These are phyloP conservation scores for Hysterangium stoloniferum DNA, from an alignment of 768 basidiomycete genomes.

Conservation along the genomic window DNA sequence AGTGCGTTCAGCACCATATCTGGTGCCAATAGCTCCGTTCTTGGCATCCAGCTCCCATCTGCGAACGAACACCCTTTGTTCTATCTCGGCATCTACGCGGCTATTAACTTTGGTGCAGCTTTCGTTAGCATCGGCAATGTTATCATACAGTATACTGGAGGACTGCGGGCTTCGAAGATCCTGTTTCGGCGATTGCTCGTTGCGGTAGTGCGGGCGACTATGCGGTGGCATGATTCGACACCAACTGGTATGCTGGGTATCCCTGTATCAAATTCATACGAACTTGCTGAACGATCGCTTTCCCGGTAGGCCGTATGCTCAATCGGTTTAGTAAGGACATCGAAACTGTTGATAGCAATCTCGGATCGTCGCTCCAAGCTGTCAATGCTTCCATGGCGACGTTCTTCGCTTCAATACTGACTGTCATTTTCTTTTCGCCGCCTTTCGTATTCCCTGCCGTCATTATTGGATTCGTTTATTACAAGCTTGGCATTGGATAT, in stretches of 20 bases:
- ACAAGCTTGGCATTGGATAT: conserved; percentile 61
- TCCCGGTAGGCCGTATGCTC: conserved; percentile 60
- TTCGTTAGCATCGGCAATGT: conserved; percentile 38
- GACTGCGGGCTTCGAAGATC: conserved; percentile 33
- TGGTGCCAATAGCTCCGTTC: conserved; percentile 2
- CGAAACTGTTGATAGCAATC: conserved; percentile 74
- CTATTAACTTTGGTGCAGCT: conserved; percentile 46
- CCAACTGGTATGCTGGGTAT: conserved; percentile 47
- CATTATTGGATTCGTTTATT: conserved; percentile 69
- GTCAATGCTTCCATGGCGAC: conserved; percentile 74
- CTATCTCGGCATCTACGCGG: conserved; percentile 61
- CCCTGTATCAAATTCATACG: conserved; percentile 1
- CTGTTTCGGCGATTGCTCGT: conserved; percentile 47
- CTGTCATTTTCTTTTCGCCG: conserved; percentile 68
- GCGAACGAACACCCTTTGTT: conserved; percentile 59
- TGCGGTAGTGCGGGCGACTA: conserved; percentile 71
- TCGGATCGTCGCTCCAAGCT: conserved; percentile 59
- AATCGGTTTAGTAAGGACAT: conserved; percentile 86
- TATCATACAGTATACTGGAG: conserved; percentile 54
- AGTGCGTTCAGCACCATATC: conserved; percentile 4
- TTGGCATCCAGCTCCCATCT: conserved; percentile 14
- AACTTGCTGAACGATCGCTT: conserved; percentile 4
- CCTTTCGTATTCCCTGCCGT: conserved; percentile 72
- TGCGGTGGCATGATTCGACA: conserved; percentile 79
- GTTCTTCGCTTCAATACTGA: conserved; percentile 69